Evolutionary conservation across 306 rosid genomes (phyloP).

Genomic region (Medicago truncatula): MtrunA17r5.0-ANR NC_053049.1:31716001-31716500

Average conservation of each 20-base stretch:
- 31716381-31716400: no score
- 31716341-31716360: not conserved
- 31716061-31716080: constrained; percentile 29
- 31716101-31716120: constrained; percentile 45
- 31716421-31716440: no score
- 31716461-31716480: no score
- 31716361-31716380: not conserved
- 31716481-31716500: no score
- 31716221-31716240: not conserved
- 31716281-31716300: not conserved
- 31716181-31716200: no score
- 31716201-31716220: no score
- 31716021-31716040: constrained; percentile 7
- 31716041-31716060: constrained; percentile 30
- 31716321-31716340: not conserved
- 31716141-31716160: no score
- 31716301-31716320: not conserved
- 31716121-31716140: no score
- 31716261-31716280: not conserved
- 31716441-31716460: no score
- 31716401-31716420: no score
- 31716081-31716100: constrained; percentile 69
- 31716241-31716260: not conserved
- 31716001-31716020: constrained; percentile 10
- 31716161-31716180: no score